Evolutionary conservation across 148 eudicot species (phyloP).

Genomic region (Vaccinium myrtillus): DNA sequence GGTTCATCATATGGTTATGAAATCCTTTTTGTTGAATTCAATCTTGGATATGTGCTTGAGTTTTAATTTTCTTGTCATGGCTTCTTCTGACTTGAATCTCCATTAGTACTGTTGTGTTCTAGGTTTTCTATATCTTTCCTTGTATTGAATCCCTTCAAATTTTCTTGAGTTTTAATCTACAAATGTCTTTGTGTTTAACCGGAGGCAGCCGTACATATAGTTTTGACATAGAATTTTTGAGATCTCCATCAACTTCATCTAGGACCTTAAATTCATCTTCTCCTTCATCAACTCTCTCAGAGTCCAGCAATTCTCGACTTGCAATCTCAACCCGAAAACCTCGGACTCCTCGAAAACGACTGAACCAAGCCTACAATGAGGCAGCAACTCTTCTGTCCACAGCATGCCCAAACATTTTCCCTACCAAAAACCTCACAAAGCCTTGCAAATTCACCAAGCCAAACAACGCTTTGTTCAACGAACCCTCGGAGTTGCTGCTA

Average conservation of each 20-base stretch:
- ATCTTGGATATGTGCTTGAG: not conserved
- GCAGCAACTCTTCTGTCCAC: constrained; percentile 91
- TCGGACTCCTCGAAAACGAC: constrained; percentile 95
- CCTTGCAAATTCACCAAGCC: constrained; percentile 51
- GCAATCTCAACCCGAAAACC: constrained; percentile 78
- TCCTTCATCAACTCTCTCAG: constrained; percentile 84
- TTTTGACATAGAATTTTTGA: constrained; percentile 66
- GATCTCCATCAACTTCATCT: constrained; percentile 57
- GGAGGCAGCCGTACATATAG: constrained; percentile 61
- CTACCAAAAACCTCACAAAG: constrained; percentile 57
- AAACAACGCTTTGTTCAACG: constrained; percentile 32
- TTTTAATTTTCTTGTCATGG: not conserved
- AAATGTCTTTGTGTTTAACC: constrained; percentile 70
- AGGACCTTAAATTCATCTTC: constrained; percentile 67
- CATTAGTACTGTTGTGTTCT: not conserved
- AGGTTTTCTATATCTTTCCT: not conserved
- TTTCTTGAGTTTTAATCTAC: not conserved
- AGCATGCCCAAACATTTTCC: constrained; percentile 79
- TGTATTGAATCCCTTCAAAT: not conserved
- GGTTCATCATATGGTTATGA: not conserved
- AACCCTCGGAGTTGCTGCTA: constrained; percentile 62
- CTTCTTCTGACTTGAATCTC: not conserved
- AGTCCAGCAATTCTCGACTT: constrained; percentile 73
- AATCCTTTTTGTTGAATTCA: not conserved
- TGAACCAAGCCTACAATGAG: constrained; percentile 88